Evolutionary conservation across 805 yeast genomes (phyloP), one percentile per base, ranked within the genome.

Genomic region (Debaryomyces maramus): DNA sequence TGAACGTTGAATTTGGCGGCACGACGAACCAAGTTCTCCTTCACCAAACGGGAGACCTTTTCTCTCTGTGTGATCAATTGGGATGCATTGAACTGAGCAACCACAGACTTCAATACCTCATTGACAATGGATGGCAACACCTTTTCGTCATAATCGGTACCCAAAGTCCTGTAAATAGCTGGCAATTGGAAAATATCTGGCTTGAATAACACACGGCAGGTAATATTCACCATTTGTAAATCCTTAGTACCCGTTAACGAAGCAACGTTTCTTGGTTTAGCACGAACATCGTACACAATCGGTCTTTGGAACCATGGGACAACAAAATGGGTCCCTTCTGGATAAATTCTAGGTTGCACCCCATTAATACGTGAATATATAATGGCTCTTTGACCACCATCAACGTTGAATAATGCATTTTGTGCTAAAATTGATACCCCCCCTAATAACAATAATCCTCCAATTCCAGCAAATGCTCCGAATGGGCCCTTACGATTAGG

Each of bases 11-110:
- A 93, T 59, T 83, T 85, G 48, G 83, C 73, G 9, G 98, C 98
- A 63, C 99, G 84, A 72, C 90, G 87, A 39, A 88, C 80, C 53
- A 93, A 77, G 55, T 83, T 88, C 46, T 93, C 99, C 60, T 93
- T 83, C 35, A 93, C 96, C 54, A 93, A 76, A 54, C 88, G 75
- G 2, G 96, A 86, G 14, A 93, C 97, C 54, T 87, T 85, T 63
- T 93, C 99, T 77, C 99, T 88, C 72, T 93, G 98, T n/a, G 99
- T 93, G 63, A 93, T 93, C 57, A 93, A 79, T 68, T 93, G 99
- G 10, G 97, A 86, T 5, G 99, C 99, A 63, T 93, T 93, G 74
- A 91, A 93, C 67, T 93, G 99, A 5, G 99, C 99, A 45, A 93
- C 97, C 35, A 93, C 97, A 2, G 96, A 80, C 65, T 93, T 93